A percentile compares a stretch with the other conserved stretches of the same genome.
phyloP scores from a whole-genome alignment of 805 yeast species.

The Cyberlindnera petersonii region DNA sequence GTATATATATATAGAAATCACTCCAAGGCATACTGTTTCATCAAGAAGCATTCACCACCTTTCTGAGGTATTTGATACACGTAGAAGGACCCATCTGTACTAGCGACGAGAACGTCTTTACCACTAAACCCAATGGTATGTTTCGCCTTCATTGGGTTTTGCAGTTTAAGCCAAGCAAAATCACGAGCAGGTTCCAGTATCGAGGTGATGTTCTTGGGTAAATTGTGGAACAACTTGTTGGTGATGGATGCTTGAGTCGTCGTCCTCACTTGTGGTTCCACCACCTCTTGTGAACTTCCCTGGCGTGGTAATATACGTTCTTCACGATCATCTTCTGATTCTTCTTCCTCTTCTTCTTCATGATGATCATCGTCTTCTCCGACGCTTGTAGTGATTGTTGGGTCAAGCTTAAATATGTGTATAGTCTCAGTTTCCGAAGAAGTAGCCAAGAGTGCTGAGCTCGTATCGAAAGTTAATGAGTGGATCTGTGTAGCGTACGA shows the following conservation, averaged over 20 bases:
- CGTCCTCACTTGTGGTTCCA: neutral
- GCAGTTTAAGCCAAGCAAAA: constrained; percentile 53
- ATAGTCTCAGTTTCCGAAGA: constrained; percentile 63
- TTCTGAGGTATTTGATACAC: constrained; percentile 54
- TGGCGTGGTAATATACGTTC: constrained; percentile 17
- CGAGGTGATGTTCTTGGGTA: constrained; percentile 36
- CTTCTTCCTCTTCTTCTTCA: constrained; percentile 3
- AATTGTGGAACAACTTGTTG: constrained; percentile 24
- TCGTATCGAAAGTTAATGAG: constrained; percentile 48
- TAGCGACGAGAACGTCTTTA: constrained; percentile 21
- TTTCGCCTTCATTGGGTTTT: constrained; percentile 11
- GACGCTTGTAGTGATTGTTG: no score
- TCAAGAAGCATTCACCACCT: constrained; percentile 64
- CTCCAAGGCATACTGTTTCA: constrained; percentile 43
- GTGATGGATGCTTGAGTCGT: constrained; percentile 24
- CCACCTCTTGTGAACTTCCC: neutral
- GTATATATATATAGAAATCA: neutral
- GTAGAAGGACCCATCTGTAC: constrained; percentile 46
- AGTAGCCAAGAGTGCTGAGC: constrained; percentile 48
- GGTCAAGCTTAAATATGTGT: constrained; percentile 52
- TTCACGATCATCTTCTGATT: constrained; percentile 13
- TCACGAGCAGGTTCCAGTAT: constrained; percentile 64
- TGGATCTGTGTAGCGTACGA: constrained; percentile 57
- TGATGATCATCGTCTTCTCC: neutral
- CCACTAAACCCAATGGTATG: constrained; percentile 20